Conservation (phyloP, 1,284 basidiomycete species). For the Apiotrichum domesticum region DNA sequence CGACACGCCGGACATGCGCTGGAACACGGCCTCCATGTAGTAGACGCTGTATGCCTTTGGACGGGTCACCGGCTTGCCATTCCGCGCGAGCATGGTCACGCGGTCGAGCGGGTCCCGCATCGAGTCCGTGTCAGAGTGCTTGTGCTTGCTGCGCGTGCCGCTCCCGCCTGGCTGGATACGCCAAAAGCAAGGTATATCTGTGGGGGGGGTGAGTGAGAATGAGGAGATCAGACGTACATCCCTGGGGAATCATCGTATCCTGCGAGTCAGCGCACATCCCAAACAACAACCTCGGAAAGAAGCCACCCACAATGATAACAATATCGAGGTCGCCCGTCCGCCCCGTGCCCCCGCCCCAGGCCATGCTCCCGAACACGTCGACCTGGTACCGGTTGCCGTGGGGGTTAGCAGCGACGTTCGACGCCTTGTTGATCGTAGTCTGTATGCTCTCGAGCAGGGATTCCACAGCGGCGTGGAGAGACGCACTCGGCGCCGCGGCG, state of each 20-base stretch:
- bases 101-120: no score
- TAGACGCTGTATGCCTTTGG: slow-evolving; percentile 34
- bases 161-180: slow-evolving; percentile 2
- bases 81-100: no score
- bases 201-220: background rate
- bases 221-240: slow-evolving; percentile 26
- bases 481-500: background rate
- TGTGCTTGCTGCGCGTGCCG: background rate
- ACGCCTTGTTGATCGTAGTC: background rate
- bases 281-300: no score
- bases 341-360: slow-evolving; percentile 44
- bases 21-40: background rate
- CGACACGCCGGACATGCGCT: no score
- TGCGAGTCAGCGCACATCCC: slow-evolving; percentile 11
- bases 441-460: background rate
- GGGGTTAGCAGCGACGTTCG: background rate
- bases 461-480: background rate
- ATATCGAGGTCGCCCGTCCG: slow-evolving; percentile 41
- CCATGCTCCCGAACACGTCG: slow-evolving; percentile 46
- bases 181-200: slow-evolving; percentile 19
- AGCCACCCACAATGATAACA: slow-evolving; percentile 31
- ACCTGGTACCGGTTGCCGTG: slow-evolving; percentile 28
- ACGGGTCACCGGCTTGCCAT: slow-evolving; percentile 1
- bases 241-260: slow-evolving; percentile 30
- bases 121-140: no score